phyloP scores from a whole-genome alignment of 306 rosid species.

The Pterocarpus macrocarpus region DNA sequence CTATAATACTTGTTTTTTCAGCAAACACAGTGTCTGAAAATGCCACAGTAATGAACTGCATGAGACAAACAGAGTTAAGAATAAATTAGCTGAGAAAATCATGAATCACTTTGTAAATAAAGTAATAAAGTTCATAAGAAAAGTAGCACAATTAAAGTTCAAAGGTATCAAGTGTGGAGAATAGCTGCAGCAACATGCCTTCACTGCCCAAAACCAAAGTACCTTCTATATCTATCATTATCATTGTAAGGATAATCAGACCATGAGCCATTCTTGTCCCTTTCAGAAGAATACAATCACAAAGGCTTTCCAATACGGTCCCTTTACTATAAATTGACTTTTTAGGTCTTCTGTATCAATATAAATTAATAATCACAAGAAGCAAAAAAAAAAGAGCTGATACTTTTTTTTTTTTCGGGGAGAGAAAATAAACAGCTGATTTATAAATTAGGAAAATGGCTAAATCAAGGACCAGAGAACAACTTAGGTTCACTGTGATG shows the following conservation, averaged over 20 bases:
- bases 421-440: neutral
- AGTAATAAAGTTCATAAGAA: neutral
- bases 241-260: constrained; percentile 16
- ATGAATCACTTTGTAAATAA: constrained; percentile 12
- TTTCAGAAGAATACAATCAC: constrained; percentile 1
- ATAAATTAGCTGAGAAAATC: constrained; percentile 16
- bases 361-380: constrained; percentile 12
- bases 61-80: constrained; percentile 42
- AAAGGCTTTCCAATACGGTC: constrained; percentile 8
- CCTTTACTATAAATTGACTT: constrained; percentile 12
- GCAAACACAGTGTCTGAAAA: constrained; percentile 53
- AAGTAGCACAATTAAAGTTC: constrained; percentile 9
- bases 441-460: constrained; percentile 23
- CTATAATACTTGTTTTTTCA: constrained; percentile 35
- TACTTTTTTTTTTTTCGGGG: neutral
- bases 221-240: constrained; percentile 23
- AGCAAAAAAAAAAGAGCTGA: neutral
- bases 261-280: constrained; percentile 1
- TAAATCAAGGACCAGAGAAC: constrained; percentile 6
- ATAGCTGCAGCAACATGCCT: constrained; percentile 27
- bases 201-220: constrained; percentile 27
- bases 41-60: constrained; percentile 56
- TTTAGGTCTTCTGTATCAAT: neutral
- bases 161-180: constrained; percentile 3
- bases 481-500: neutral